Evolutionary conservation across 78 protist species (phyloP), one percentile per base, ranked within the genome.

Genomic region (Pigoraptor vietnamica): DNA sequence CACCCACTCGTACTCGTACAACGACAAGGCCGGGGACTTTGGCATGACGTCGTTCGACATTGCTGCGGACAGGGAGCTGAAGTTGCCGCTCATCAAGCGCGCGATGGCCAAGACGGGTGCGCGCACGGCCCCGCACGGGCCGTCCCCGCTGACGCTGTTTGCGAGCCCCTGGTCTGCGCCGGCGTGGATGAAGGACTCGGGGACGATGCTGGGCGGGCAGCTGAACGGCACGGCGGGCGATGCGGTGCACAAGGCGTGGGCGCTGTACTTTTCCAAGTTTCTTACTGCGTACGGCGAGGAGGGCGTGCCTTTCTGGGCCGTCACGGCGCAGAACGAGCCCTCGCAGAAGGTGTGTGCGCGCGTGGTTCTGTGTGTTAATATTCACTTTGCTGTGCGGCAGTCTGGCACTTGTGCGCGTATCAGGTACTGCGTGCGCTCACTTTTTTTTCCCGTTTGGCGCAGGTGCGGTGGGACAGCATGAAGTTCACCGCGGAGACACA

Each of bases 121-220:
- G 23, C 32, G 21, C 32, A 21, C 87, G 37, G 92, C 92, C 83
- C 39, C 34, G 91, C 6, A 0, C 56, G 89, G 1, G 34, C 40
- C 87, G 23, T 24, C 21, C 25, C 56, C 29, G 24, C 0, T 93
- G 24, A 0, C 23, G 37, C 84, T 93, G 79, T 92, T 92, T 55
- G 91, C 88, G 34, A 82, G 91, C 19, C 94, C 95, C 6, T 93
- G 95, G 95, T 37, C 89, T 23, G 92, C 94, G 89, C 95, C 95
- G 25, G 92, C 92, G 34, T 93, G 95, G 95, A 92, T 93, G 94
- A 93, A 93, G 93, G 19, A 14, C 55, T 21, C 90, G 37, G 34
- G 34, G 34, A 9, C 35, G 24, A 24, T 29, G 40, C 33, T 35
- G 24, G 0, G 48, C n/a, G 90, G 92, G 1, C 9, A 10, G 24